phyloP scores from a whole-genome alignment of 2,329 filamentous ascomycete genomes.

The Neofusicoccum sp. region DNA sequence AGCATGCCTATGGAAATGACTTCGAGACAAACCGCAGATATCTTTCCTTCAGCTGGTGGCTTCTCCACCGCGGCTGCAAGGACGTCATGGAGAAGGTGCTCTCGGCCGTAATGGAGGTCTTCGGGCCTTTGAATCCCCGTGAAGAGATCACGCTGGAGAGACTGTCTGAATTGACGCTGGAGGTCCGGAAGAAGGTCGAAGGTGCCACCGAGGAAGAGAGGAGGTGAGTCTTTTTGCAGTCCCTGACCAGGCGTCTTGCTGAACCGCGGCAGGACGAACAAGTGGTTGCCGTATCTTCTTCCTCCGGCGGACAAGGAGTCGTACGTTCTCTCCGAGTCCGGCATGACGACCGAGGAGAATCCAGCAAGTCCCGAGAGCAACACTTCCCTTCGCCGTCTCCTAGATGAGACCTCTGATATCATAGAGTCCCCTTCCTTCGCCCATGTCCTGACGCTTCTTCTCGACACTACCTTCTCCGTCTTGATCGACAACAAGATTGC shows the following conservation, averaged over 20 bases:
- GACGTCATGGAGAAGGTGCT: constrained; percentile 79
- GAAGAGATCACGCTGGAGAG: constrained; percentile 81
- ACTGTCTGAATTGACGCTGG: constrained; percentile 75
- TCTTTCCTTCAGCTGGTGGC: constrained; percentile 96
- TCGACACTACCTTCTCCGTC: constrained; percentile 82
- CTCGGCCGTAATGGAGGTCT: constrained; percentile 82
- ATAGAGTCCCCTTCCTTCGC: constrained; percentile 91
- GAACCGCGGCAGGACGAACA: constrained; percentile 25
- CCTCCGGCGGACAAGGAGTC: constrained; percentile 77
- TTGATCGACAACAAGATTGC: constrained; percentile 82
- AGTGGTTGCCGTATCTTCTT: constrained; percentile 83
- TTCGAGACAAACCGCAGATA: constrained; percentile 96
- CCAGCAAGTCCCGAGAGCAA: constrained; percentile 28
- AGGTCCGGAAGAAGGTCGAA: constrained; percentile 83
- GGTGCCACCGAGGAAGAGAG: constrained; percentile 65
- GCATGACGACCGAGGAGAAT: constrained; percentile 55
- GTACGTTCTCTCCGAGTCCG: constrained; percentile 80
- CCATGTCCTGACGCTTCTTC: constrained; percentile 78
- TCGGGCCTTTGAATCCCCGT: constrained; percentile 82
- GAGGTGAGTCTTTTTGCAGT: constrained; percentile 41
- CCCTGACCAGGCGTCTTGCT: not conserved
- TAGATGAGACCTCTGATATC: constrained; percentile 94
- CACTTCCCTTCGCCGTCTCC: constrained; percentile 69
- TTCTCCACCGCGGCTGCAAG: constrained; percentile 86
- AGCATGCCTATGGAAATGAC: constrained; percentile 84